A percentile compares a stretch with the other conserved stretches of the same genome.
phyloP scores from a whole-genome alignment of 2,329 filamentous ascomycete species.

The Phialophora chinensis region DNA sequence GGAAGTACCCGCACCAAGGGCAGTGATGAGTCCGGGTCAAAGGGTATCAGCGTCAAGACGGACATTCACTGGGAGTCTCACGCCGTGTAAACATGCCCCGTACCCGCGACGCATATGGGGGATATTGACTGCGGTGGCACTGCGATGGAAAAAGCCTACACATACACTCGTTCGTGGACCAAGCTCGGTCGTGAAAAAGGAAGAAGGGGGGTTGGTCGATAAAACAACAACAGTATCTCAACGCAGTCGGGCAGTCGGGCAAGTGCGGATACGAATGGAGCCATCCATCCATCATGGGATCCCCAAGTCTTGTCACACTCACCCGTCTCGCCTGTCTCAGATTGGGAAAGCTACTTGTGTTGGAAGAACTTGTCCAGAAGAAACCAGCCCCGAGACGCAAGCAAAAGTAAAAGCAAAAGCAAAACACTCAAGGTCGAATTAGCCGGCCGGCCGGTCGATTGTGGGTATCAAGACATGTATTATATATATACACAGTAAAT shows the following conservation, averaged over 20 bases:
- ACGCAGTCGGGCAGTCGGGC: slow-evolving; percentile 16
- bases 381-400: slow-evolving; percentile 15
- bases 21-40: slow-evolving; percentile 17
- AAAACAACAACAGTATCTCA: slow-evolving; percentile 17
- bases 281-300: slow-evolving; percentile 16
- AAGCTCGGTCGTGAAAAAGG: slow-evolving; percentile 16
- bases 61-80: slow-evolving; percentile 20
- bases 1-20: slow-evolving; percentile 16
- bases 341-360: slow-evolving; percentile 12
- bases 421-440: slow-evolving; percentile 18
- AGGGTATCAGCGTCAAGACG: slow-evolving; percentile 10
- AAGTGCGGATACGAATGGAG: slow-evolving; percentile 14
- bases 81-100: slow-evolving; percentile 11
- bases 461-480: slow-evolving; percentile 17
- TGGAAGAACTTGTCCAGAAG: slow-evolving; percentile 9
- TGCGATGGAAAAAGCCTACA: slow-evolving; percentile 14
- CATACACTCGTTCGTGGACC: slow-evolving; percentile 19
- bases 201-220: slow-evolving; percentile 13
- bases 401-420: slow-evolving; percentile 17
- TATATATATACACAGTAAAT: not conserved
- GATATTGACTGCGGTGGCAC: slow-evolving; percentile 14
- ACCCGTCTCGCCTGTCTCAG: slow-evolving; percentile 8
- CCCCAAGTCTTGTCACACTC: slow-evolving; percentile 16
- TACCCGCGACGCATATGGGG: slow-evolving; percentile 14
- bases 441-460: not conserved